A percentile compares a stretch with the other conserved stretches of the same genome.
phyloP scores from a whole-genome alignment of 768 basidiomycete species.

The Boletus subcaerulescens region DNA sequence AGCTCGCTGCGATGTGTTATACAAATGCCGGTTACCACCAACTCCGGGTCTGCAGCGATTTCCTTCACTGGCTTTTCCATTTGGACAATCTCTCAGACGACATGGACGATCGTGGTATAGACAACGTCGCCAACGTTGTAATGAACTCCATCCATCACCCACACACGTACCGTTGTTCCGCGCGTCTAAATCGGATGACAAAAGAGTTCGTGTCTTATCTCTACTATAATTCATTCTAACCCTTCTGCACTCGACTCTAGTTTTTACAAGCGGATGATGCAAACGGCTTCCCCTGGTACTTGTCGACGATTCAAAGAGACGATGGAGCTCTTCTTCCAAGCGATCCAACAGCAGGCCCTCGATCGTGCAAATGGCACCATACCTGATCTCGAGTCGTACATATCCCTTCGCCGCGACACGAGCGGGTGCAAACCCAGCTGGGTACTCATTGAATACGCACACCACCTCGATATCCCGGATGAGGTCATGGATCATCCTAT shows the following conservation, averaged over 20 bases:
- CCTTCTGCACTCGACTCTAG: conserved; percentile 33
- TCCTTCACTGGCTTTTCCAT: conserved; percentile 75
- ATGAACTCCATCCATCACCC: conserved; percentile 72
- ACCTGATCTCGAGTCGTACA: conserved; percentile 80
- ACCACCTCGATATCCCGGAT: conserved; percentile 75
- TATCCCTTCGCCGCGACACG: conserved; percentile 76
- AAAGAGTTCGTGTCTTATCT: conserved; percentile 53
- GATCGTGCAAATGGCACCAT: conserved; percentile 60
- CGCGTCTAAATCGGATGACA: conserved; percentile 67
- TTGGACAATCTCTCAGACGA: conserved; percentile 79
- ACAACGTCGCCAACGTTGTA: conserved; percentile 57
- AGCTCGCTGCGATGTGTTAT: conserved; percentile 50
- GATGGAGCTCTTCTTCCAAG: conserved; percentile 78
- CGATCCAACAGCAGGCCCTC: conserved; percentile 67
- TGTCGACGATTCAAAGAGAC: conserved; percentile 78
- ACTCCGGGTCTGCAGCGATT: conserved; percentile 72
- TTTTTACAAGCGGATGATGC: conserved; percentile 65
- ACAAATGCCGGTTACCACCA: conserved; percentile 55
- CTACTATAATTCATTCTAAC: conserved; percentile 1
- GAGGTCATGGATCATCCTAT: conserved; percentile 77
- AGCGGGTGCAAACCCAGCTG: conserved; percentile 83
- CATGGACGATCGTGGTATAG: conserved; percentile 63
- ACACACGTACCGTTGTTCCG: conserved; percentile 48
- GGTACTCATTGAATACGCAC: conserved; percentile 79
- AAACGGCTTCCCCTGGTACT: conserved; percentile 57